These are phyloP conservation scores for Mangifera indica DNA, from an alignment of 345 rosid species.

Conservation along the genomic window DNA sequence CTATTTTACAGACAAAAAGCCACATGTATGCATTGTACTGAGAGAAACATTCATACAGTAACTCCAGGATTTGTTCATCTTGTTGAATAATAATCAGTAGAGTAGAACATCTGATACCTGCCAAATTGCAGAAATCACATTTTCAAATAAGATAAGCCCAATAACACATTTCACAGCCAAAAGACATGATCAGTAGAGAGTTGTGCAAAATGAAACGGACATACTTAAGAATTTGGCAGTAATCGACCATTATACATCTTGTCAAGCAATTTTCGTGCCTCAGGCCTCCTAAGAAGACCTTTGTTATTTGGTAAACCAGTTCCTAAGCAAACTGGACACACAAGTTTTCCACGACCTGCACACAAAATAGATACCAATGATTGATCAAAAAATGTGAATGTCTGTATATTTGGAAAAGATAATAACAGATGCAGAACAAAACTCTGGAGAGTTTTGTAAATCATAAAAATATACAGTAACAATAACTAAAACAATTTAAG, in stretches of 20 bases:
- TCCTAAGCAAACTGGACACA: conserved; percentile 88
- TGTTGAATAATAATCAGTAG: background rate
- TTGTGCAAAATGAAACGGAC: conserved; percentile 8
- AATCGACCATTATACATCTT: conserved; percentile 93
- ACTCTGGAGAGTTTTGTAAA: too few relatives aligned
- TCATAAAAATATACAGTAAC: too few relatives aligned
- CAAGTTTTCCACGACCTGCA: conserved; percentile 92
- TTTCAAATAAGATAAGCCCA: background rate
- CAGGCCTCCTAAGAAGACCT: conserved; percentile 92
- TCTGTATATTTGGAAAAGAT: background rate
- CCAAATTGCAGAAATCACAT: conserved; percentile 8
- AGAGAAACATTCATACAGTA: background rate
- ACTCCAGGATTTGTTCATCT: background rate
- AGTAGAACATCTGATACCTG: background rate
- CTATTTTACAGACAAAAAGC: background rate
- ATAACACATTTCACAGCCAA: background rate
- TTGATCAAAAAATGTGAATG: background rate
- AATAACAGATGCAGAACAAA: background rate
- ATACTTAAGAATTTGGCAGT: conserved; percentile 64
- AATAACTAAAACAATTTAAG: background rate
- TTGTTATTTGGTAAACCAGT: conserved; percentile 92
- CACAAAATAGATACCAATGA: conserved; percentile 12
- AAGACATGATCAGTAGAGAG: background rate
- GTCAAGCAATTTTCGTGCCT: conserved; percentile 72
- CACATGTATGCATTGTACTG: background rate